Evolutionary conservation across 257 asterid species (phyloP), one percentile per base, ranked within the genome.

Genomic region (Solanum habrochaites): DNA sequence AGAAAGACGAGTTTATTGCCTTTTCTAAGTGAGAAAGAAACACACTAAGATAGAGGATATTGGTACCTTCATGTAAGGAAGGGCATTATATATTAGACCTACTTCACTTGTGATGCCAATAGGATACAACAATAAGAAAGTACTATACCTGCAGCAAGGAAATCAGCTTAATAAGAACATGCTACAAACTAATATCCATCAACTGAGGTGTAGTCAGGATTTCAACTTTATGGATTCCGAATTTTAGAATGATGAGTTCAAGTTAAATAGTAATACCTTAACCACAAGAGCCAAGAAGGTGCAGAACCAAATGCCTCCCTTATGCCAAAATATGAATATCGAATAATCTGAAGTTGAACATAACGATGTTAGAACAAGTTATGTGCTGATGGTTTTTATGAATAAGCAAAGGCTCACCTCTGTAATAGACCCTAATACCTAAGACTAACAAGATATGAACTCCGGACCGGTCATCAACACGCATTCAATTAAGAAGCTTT

Each of bases 281-380:
- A 92, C 99, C 99, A 97, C 39, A 92, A 93, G 90, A 93, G 94
- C 98, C 96, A 94, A 43, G 94, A 83, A 88, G 99, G 98, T 86
- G 97, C 93, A 74, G 83, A 88, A 12, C 98, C 98, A 82, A 93
- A 80, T 85, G 93, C 92, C 86, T 97, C 99, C 93, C 93, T 97
- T 81, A 89, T 89, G 18, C 98, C 98, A 90, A 95, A 97, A 82
- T 94, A 97, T 39, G 98, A 91, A 88, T 95, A 97, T 12, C 98
- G 87, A 23, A 94, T 93, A 11, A 94, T 93, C 90, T 91, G 29
- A 43, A 83, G 29, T 43, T 29, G 40, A 64, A 1, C 39, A 77
- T 14, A 25, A 14, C 40, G 39, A n/a, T 42, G 47, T 43, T 43
- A 43, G 11, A 40, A 40, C 45, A 40, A 42, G 45, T 42, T 45